Percentiles rank a stretch among this genome's conserved stretches.
Evolutionary conservation across 495 filamentous ascomycete species (phyloP).

Genomic region (Penicillium cataractarum): DNA sequence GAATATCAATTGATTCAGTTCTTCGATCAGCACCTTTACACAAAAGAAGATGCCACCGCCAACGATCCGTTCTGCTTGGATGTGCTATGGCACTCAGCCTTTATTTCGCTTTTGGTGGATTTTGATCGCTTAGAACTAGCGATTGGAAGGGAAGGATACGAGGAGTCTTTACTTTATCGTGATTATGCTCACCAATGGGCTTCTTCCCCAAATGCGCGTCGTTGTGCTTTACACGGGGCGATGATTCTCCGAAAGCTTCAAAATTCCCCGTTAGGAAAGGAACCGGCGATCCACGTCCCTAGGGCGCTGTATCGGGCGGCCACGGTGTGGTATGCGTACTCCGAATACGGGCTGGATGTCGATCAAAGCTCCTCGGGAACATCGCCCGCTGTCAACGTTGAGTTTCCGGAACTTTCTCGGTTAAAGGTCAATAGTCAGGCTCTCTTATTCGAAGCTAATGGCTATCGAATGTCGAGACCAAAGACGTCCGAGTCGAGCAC

Average conservation of each 20-base stretch:
- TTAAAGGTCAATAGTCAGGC: conserved; percentile 15
- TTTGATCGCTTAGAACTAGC: conserved; percentile 34
- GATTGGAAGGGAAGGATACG: conserved; percentile 30
- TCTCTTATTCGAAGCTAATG: conserved; percentile 21
- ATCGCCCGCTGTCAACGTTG: neutral
- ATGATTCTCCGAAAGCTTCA: conserved; percentile 24
- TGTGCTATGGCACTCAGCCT: conserved; percentile 38
- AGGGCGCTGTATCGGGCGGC: conserved; percentile 23
- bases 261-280: conserved; percentile 17
- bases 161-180: conserved; percentile 9
- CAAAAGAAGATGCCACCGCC: neutral
- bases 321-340: conserved; percentile 19
- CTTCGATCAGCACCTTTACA: conserved; percentile 4
- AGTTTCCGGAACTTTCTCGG: conserved; percentile 13
- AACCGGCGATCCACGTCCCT: conserved; percentile 26
- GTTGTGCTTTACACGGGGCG: conserved; percentile 26
- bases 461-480: conserved; percentile 9
- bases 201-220: conserved; percentile 19
- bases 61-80: conserved; percentile 29
- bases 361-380: neutral
- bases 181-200: conserved; percentile 20
- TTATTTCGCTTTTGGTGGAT: conserved; percentile 33
- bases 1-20: conserved; percentile 8
- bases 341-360: conserved; percentile 10
- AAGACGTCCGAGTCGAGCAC: conserved; percentile 18